Conservation (phyloP, 2,329 filamentous ascomycete species). For the Aspergillus candidus region DNA sequence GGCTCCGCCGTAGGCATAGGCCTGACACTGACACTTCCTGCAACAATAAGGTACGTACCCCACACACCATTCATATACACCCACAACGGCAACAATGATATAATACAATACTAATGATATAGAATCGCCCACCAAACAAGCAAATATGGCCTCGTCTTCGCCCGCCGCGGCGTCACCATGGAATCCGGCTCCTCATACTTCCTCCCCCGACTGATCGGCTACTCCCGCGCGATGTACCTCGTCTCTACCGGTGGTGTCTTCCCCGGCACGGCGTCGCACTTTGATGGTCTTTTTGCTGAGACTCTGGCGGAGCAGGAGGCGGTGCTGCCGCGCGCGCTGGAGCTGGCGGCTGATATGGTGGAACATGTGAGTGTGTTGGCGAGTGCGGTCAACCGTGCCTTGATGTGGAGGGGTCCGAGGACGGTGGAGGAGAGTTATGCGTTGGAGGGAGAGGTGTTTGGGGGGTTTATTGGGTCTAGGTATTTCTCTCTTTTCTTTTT, state of each 20-base stretch:
- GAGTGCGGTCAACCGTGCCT: slow-evolving; percentile 61
- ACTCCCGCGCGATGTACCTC: slow-evolving; percentile 27
- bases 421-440: slow-evolving; percentile 65
- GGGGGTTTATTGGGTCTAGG: slow-evolving; percentile 32
- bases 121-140: slow-evolving; percentile 52
- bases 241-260: slow-evolving; percentile 61
- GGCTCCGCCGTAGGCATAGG: slow-evolving; percentile 54
- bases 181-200: slow-evolving; percentile 68
- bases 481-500: slow-evolving; percentile 8
- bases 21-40: slow-evolving; percentile 55
- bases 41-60: slow-evolving; percentile 41
- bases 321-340: slow-evolving; percentile 60
- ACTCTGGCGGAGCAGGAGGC: slow-evolving; percentile 51
- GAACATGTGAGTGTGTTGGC: slow-evolving; percentile 60
- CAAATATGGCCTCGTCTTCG: slow-evolving; percentile 70
- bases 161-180: slow-evolving; percentile 62
- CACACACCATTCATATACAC: no score
- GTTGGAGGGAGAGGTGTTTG: slow-evolving; percentile 50
- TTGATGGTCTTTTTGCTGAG: slow-evolving; percentile 60
- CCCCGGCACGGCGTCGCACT: slow-evolving; percentile 41
- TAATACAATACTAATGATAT: slow-evolving; percentile 5
- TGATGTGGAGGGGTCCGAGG: slow-evolving; percentile 54
- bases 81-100: neutral
- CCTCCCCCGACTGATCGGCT: slow-evolving; percentile 62
- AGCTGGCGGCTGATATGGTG: slow-evolving; percentile 61